A percentile compares a stretch with the other conserved stretches of the same genome.
phyloP scores from a whole-genome alignment of 164 flowering plant genomes.

The Vitis rupestris region DNA sequence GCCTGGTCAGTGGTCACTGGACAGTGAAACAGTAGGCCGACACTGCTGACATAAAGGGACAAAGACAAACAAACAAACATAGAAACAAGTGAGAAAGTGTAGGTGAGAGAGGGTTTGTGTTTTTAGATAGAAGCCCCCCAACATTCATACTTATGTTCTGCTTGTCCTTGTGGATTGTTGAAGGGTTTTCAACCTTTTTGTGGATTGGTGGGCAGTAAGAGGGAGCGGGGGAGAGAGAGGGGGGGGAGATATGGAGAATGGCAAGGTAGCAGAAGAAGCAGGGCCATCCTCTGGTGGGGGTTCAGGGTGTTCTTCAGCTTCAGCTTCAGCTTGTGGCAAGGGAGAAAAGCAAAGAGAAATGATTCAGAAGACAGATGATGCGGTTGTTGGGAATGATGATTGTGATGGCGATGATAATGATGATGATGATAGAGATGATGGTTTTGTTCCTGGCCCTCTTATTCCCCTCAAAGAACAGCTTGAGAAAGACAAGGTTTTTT shows the following conservation, averaged over 20 bases:
- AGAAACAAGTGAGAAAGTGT: neutral
- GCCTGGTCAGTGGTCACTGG: no score
- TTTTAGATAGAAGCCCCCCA: neutral
- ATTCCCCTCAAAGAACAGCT: conserved; percentile 57
- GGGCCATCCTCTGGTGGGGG: conserved; percentile 29
- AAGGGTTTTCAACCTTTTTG: conserved; percentile 2
- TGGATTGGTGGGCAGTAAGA: neutral
- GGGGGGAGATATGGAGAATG: conserved; percentile 17
- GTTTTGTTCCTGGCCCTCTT: conserved; percentile 51
- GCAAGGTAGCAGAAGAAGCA: conserved; percentile 28
- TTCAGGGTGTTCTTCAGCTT: neutral
- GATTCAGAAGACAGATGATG: conserved; percentile 21
- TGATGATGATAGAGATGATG: conserved; percentile 25
- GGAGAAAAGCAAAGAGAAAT: conserved; percentile 9
- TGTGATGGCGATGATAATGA: conserved; percentile 28
- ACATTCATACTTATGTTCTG: neutral
- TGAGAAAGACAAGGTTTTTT: conserved; percentile 54
- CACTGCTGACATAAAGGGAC: neutral
- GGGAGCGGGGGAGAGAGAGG: conserved; percentile 12
- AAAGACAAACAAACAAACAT: neutral
- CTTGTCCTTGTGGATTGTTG: neutral
- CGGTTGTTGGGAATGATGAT: conserved; percentile 11
- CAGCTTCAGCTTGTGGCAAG: conserved; percentile 9
- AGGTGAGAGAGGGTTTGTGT: neutral
- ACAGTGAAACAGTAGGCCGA: neutral